Base-by-base conservation (phyloP, 371 early-diverging fungal genomes). In the Mortierella sp. region DNA sequence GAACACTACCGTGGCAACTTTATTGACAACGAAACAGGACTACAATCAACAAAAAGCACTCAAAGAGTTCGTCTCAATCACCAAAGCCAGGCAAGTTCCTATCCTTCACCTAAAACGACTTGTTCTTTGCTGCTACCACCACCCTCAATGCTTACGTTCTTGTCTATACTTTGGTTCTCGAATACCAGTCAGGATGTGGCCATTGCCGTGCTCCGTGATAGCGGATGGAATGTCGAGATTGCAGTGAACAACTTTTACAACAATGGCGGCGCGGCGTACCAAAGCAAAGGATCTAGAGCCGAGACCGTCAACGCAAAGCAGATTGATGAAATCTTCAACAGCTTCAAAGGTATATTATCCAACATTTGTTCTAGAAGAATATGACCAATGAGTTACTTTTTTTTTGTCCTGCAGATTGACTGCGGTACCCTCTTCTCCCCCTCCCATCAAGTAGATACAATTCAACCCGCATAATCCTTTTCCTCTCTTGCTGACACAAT, bases 191-290 rank as follows among this genome's bases (percentile, higher is more conserved):
- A 92, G 45, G 58, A 72, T 31, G 80, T 82, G 1, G 91, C 93
- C 13, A 71, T 71, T 6, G 64, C 71, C 39, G 57, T 81, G 41
- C 84, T 94, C 47, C 83, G 72, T 55, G 80, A 82, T 16, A 49
- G 71, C 63, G 83, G 85, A 50, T 91, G 92, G 91, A 87, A 91
- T 61, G 58, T 92, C 10, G 85, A 89, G 46, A 71, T 68, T 8
- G 93, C 94, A 3, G 79, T 88, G n/a, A 86, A 92, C 62, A 69
- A 70, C 30, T 89, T 83, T 67, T 93, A 85, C 57, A 81, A 84
- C 23, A 61, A 78, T 23, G 61, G 79, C 39, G 50, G 24, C 31
- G 14, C 57, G 42, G 48, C 57, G 58, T 42, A 54, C 24, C 70
- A 67, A 28, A 49, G 55, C 42, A 52, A 51, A 28, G 34, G 30